Percentiles rank a stretch among this genome's conserved stretches.
phyloP scores from a whole-genome alignment of 257 asterid genomes.

The Nicotiana paniculata region DNA sequence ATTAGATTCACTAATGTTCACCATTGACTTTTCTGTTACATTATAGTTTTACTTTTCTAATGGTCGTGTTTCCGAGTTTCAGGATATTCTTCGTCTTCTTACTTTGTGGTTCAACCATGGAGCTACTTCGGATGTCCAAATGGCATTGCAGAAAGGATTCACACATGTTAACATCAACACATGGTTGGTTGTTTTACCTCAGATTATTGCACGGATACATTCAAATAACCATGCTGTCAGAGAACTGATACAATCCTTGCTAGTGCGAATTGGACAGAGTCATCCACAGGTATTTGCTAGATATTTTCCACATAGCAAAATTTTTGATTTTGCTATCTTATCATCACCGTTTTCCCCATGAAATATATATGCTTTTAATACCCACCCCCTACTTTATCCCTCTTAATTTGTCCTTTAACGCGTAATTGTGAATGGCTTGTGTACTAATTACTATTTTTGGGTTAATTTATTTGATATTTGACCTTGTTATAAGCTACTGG shows the following conservation, averaged over 20 bases:
- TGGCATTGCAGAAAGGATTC: conserved; percentile 92
- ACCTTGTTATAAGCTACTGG: background rate
- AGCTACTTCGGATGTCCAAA: conserved; percentile 92
- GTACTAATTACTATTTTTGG: background rate
- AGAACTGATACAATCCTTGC: conserved; percentile 86
- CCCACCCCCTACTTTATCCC: background rate
- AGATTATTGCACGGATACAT: conserved; percentile 99
- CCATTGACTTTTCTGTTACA: background rate
- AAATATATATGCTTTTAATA: background rate
- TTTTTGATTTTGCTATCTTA: background rate
- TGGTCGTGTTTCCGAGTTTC: conserved; percentile 17
- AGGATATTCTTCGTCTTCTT: conserved; percentile 98
- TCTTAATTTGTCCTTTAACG: background rate
- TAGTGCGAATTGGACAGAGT: conserved; percentile 92
- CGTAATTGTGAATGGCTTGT: background rate
- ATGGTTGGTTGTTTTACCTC: conserved; percentile 99
- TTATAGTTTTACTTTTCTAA: background rate
- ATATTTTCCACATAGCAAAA: background rate
- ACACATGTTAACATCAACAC: conserved; percentile 92
- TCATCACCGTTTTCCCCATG: background rate
- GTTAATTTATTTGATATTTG: background rate
- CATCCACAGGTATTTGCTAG: conserved; percentile 82
- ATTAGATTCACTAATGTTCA: background rate
- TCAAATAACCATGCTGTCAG: conserved; percentile 91
- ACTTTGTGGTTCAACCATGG: conserved; percentile 99